Evolutionary conservation across 805 yeast species (phyloP), one percentile per base, ranked within the genome.

Genomic region (Kodamaea fukazawae): DNA sequence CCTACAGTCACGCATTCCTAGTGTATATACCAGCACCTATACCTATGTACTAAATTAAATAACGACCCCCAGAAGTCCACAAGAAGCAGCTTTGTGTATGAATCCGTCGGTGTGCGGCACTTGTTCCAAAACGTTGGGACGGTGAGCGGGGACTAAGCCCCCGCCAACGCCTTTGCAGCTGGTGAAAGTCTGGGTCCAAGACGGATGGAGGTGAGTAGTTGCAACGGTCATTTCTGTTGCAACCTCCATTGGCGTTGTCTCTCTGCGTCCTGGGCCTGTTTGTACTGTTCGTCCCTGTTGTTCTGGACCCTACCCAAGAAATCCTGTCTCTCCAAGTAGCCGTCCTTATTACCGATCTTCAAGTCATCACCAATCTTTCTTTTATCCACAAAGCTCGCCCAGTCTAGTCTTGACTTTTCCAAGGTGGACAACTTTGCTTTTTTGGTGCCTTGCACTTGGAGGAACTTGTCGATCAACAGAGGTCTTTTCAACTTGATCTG

Each of bases 351-450:
- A 55, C 83, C 84, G 41, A 77, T 73, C 34, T 73, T 75, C 55
- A 93, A 75, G 46, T 93, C 99, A 48, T 87, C 96, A 38, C 77
- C 73, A 34, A 93, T 81, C 41, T 89, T 89, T 47, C 82, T 81
- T 48, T 84, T 75, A 62, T 91, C 97, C 22, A 93, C 96, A 63
- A 86, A 89, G 34, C 86, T 79, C 1, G 95, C 95, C 96, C 98
- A 93, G 62, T 93, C 99, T 36, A 93, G 70, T 46, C 95, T 71
- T 1, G 96, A 86, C 62, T 93, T 93, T 58, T 93, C 98, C 47
- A 93, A 67, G 0, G 99, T 93, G 16, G 95, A 86, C 45, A 93
- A 70, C 57, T 88, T 91, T 50, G 49, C 61, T 23, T 86, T 79
- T 49, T 84, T 81, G 47, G 83, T 78, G 11, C 66, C 63, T 2